Evolutionary conservation across 768 basidiomycete species (phyloP).

Genomic region (Russula sp.): DNA sequence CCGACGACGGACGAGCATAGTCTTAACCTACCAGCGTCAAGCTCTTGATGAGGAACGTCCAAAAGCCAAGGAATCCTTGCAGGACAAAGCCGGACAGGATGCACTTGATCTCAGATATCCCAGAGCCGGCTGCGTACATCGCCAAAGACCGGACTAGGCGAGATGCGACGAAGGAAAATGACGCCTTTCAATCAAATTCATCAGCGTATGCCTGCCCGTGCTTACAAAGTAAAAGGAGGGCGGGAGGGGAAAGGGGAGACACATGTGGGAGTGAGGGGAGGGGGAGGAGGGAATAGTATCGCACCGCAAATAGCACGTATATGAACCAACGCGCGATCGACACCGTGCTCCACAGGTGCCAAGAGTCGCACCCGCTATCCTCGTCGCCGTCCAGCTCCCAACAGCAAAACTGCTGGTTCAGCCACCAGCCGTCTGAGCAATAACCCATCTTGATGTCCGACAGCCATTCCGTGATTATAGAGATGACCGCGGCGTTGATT

Average conservation of each 20-base stretch:
- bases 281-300: constrained; percentile 26
- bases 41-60: constrained; percentile 91
- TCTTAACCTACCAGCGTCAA: constrained; percentile 70
- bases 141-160: constrained; percentile 85
- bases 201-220: neutral
- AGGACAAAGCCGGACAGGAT: constrained; percentile 96
- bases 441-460: constrained; percentile 98
- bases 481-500: constrained; percentile 88
- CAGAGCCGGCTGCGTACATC: constrained; percentile 94
- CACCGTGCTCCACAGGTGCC: constrained; percentile 83
- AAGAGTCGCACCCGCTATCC: constrained; percentile 77
- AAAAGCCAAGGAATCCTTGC: constrained; percentile 87
- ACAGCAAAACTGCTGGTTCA: constrained; percentile 97
- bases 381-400: constrained; percentile 88
- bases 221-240: no score
- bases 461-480: constrained; percentile 94
- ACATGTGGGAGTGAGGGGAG: neutral
- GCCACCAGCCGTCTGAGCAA: constrained; percentile 96
- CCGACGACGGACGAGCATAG: neutral
- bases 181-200: constrained; percentile 39
- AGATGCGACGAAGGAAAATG: constrained; percentile 81
- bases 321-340: constrained; percentile 69
- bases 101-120: constrained; percentile 98
- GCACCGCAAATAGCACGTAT: constrained; percentile 85
- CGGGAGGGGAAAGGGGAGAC: neutral